Conservation (phyloP, 1,284 basidiomycete genomes). For the Marasmius fiardii region DNA sequence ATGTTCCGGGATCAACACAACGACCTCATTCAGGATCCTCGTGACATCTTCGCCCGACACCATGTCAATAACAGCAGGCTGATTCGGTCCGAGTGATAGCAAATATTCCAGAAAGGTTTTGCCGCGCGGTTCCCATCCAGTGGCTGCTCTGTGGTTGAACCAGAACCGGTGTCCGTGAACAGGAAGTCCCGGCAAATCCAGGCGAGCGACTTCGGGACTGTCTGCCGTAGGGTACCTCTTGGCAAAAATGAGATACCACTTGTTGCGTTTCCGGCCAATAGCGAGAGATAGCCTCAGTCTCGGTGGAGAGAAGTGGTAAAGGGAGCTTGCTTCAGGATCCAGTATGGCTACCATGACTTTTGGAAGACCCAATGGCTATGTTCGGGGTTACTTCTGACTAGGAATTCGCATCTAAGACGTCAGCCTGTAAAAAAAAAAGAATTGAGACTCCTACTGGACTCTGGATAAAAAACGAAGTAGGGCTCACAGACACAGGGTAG, state of each 20-base stretch:
- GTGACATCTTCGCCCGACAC: constrained; percentile 7
- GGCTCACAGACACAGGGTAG: no score
- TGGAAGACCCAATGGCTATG: neutral
- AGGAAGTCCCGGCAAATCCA: constrained; percentile 10
- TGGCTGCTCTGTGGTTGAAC: constrained; percentile 15
- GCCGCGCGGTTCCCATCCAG: constrained; percentile 18
- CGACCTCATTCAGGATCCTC: constrained; percentile 12
- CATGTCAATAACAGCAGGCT: constrained; percentile 15
- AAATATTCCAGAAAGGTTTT: constrained; percentile 19
- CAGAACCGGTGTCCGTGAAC: constrained; percentile 15
- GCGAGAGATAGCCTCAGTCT: constrained; percentile 15
- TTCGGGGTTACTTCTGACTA: no score
- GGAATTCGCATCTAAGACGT: neutral
- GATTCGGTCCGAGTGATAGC: constrained; percentile 10
- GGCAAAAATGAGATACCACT: constrained; percentile 21
- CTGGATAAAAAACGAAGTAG: no score
- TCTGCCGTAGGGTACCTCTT: constrained; percentile 15
- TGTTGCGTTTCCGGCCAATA: constrained; percentile 18
- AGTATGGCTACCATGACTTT: neutral
- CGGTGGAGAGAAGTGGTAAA: constrained; percentile 15
- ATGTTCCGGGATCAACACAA: constrained; percentile 18
- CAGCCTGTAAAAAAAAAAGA: no score
- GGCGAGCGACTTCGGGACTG: constrained; percentile 17
- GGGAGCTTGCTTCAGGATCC: neutral
- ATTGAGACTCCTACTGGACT: no score